phyloP scores from a whole-genome alignment of 139 green algal species.

The Volvox africanus region DNA sequence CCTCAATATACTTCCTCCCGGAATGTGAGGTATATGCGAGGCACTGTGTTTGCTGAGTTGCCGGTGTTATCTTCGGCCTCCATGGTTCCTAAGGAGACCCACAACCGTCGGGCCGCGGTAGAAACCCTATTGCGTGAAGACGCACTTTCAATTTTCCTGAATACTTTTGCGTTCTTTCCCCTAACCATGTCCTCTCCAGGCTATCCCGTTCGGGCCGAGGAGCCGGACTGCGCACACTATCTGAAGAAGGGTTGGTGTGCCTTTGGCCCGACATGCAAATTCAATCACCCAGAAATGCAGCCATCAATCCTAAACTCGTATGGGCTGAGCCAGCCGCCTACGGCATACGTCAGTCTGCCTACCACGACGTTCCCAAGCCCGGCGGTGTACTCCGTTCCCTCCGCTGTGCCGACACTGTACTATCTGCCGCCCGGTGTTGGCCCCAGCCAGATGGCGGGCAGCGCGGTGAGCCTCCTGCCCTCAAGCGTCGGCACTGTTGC shows the following conservation, averaged over 20 bases:
- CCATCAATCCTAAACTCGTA: constrained; percentile 41
- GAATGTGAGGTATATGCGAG: too few species aligned
- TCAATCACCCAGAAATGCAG: constrained; percentile 68
- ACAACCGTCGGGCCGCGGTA: too few species aligned
- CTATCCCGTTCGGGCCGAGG: constrained; percentile 40
- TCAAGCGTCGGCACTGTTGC: constrained; percentile 6
- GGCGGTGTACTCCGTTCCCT: constrained; percentile 36
- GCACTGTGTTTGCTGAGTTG: too few species aligned
- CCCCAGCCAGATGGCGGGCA: constrained; percentile 38
- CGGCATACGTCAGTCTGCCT: constrained; percentile 30
- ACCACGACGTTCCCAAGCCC: constrained; percentile 36
- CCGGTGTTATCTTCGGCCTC: too few species aligned
- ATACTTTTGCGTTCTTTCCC: too few species aligned
- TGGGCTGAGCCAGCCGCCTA: constrained; percentile 20
- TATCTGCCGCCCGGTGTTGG: constrained; percentile 18
- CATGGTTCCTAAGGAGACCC: too few species aligned
- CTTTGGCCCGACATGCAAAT: constrained; percentile 70
- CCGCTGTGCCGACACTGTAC: constrained; percentile 36
- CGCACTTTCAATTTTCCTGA: too few species aligned
- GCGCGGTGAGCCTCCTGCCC: constrained; percentile 12
- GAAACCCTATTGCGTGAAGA: too few species aligned
- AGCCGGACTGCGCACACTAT: constrained; percentile 53
- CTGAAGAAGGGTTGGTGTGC: constrained; percentile 66
- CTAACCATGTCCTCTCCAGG: background rate
- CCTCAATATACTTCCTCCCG: too few species aligned